Percentiles rank a stretch among this genome's conserved stretches.
These are phyloP conservation scores for Sporothrix protearum DNA, from an alignment of 2,329 filamentous ascomycete species.

Conservation along the genomic window DNA sequence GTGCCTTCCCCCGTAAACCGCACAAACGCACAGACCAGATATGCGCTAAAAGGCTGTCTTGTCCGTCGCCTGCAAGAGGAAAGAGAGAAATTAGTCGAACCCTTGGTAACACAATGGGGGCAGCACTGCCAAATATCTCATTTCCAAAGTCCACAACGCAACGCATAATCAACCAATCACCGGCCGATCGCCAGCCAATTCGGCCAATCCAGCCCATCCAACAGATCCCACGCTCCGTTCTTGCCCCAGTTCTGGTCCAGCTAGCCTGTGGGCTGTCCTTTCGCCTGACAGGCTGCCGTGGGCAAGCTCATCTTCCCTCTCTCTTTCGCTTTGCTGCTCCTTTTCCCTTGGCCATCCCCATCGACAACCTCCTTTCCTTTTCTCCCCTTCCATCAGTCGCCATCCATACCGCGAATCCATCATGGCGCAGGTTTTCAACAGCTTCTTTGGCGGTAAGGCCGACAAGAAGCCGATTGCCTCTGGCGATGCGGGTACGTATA, in stretches of 20 bases:
- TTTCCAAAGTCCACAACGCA: constrained; percentile 16
- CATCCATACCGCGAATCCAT: constrained; percentile 22
- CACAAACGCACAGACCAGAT: neutral
- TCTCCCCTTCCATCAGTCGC: constrained; percentile 15
- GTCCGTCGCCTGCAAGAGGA: neutral
- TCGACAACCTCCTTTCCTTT: neutral
- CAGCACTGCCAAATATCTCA: neutral
- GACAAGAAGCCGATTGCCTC: constrained; percentile 46
- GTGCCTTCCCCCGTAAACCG: neutral
- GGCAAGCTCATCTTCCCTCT: neutral
- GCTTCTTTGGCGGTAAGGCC: constrained; percentile 65
- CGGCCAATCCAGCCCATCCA: constrained; percentile 5
- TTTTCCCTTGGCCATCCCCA: constrained; percentile 7
- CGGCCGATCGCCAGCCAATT: neutral
- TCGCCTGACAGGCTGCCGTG: neutral
- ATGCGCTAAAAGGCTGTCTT: constrained; percentile 4
- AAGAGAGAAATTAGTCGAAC: constrained; percentile 20
- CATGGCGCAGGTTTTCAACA: constrained; percentile 62
- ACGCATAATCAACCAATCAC: neutral
- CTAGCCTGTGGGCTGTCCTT: neutral
- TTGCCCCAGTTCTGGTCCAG: neutral
- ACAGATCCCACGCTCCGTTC: neutral
- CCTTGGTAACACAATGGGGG: neutral
- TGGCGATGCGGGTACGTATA: constrained; percentile 60
- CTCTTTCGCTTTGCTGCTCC: neutral